phyloP scores from a whole-genome alignment of 768 basidiomycete species.

The Mycena epipterygia region DNA sequence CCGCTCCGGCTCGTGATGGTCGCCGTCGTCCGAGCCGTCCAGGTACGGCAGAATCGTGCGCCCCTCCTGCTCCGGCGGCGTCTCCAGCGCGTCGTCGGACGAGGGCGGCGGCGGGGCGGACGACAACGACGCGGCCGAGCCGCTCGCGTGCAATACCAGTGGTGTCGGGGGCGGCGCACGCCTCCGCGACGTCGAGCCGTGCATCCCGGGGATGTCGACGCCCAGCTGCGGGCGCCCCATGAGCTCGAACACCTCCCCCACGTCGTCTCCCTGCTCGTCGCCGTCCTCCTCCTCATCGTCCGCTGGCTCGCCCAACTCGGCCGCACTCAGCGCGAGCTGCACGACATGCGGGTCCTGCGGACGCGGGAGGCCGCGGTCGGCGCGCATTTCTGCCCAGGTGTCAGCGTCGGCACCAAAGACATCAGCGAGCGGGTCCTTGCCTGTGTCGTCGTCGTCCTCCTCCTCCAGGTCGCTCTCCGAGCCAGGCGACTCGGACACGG shows the following conservation, averaged over 20 bases:
- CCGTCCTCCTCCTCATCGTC: constrained; percentile 59
- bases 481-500: constrained; percentile 20
- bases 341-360: constrained; percentile 62
- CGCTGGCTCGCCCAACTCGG: constrained; percentile 51
- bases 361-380: constrained; percentile 42
- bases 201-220: constrained; percentile 50
- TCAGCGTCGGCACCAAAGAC: constrained; percentile 78
- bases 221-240: constrained; percentile 45
- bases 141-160: constrained; percentile 20
- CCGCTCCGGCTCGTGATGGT: constrained; percentile 35
- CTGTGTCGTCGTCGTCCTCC: constrained; percentile 47
- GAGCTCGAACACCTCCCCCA: constrained; percentile 39
- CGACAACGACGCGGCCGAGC: not conserved
- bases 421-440: constrained; percentile 68
- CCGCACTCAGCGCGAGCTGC: constrained; percentile 65
- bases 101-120: not conserved
- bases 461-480: constrained; percentile 50
- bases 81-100: not conserved
- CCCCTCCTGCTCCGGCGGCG: constrained; percentile 12
- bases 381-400: constrained; percentile 69
- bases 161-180: constrained; percentile 31
- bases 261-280: constrained; percentile 14
- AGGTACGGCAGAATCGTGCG: constrained; percentile 28
- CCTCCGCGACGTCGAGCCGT: constrained; percentile 49
- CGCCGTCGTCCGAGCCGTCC: not conserved